Percentiles rank a stretch among this genome's conserved stretches.
These are phyloP conservation scores for Pistacia atlantica DNA, from an alignment of 345 rosid genomes.

Conservation along the genomic window DNA sequence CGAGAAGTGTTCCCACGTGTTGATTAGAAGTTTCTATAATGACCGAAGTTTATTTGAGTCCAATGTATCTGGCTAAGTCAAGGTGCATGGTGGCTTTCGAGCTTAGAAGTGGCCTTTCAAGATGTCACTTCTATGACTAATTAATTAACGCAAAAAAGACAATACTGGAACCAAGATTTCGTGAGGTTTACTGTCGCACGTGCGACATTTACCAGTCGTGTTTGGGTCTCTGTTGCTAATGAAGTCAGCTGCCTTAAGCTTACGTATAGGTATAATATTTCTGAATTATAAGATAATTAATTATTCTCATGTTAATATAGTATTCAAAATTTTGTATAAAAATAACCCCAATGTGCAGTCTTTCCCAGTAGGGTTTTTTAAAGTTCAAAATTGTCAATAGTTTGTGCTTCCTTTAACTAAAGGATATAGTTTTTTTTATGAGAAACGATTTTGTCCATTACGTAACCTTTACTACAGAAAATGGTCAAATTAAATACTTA, in stretches of 20 bases:
- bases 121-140: slow-evolving; percentile 15
- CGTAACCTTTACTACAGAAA: background rate
- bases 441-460: background rate
- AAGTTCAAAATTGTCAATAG: background rate
- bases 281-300: no score
- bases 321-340: no score
- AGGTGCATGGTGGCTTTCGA: slow-evolving; percentile 46
- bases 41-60: slow-evolving; percentile 15
- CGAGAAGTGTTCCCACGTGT: slow-evolving; percentile 19
- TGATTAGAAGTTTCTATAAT: slow-evolving; percentile 25
- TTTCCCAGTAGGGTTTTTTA: background rate
- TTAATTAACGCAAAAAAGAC: background rate
- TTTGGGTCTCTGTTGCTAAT: background rate
- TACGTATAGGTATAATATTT: background rate
- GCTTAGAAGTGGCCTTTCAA: background rate
- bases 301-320: no score
- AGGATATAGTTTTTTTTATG: no score
- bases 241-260: background rate
- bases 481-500: background rate
- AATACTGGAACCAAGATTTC: background rate
- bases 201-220: no score
- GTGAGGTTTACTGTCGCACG: background rate
- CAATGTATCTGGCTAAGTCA: slow-evolving; percentile 56
- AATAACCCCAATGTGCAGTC: background rate
- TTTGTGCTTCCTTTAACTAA: no score